Base-by-base conservation (phyloP, 1,139 yeast genomes). In the Suhomyces kunorum region DNA sequence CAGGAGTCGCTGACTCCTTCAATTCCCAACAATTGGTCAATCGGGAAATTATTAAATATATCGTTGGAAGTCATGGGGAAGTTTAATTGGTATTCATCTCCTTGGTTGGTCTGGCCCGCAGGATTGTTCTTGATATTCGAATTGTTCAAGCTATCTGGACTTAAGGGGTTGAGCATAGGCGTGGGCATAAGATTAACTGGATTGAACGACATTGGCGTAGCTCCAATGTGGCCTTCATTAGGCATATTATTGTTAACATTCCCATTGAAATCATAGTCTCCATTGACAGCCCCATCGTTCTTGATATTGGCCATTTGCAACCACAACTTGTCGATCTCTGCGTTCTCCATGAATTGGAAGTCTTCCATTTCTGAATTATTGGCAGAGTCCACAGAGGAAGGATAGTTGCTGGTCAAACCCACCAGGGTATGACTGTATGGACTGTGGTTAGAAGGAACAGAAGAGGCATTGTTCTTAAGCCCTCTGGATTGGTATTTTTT, bases 251-350 rank as follows among this genome's bases (percentile, higher is more conserved):
- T 23, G 6, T 24, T 12, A n/a, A 22, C 12, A 14, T 16, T 26
- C 3, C 32, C 38, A 13, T 14, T 9, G n/a, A 28, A 16, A 7
- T 28, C 32, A 18, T 16, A 18, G 2, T 24, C 31, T 26, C 32
- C 35, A 17, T 32, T 32, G n/a, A 16, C 14, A 8, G 11, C 31
- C 6, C 19, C 15, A 32, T 60, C 69, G 28, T 62, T 56, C 38
- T 66, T 67, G 55, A 61, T 54, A n/a, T 58, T 54, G 15, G 68
- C 54, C 54, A 70, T 58, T 40, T 66, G 71, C 27, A 63, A 46
- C 76, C 76, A 71, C 18, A 69, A 47, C 40, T 63, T 61, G 48
- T 71, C 76, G 25, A 68, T 62, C 34, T 68, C 72, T 4, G 58
- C 59, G 40, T 63, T 62, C 28, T 59, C 58, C 23, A 65, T 55